A percentile compares a stretch with the other conserved stretches of the same genome.
Conservation (phyloP, 2,329 filamentous ascomycete genomes). For the Fusarium tanahbumbuense region DNA sequence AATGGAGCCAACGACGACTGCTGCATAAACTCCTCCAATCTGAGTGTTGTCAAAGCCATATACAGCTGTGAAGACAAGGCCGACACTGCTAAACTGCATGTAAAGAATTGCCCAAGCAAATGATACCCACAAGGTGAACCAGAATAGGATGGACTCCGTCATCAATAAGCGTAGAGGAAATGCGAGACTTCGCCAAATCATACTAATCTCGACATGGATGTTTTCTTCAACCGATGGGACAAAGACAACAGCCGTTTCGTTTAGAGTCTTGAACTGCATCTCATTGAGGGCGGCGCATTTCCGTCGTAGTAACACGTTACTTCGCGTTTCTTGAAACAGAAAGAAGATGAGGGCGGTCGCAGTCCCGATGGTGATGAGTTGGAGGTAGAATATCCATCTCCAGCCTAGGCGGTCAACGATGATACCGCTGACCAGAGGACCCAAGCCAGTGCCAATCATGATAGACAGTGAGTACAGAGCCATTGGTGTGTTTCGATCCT, state of each 20-base stretch:
- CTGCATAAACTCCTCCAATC: constrained; percentile 71
- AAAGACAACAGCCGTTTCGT: constrained; percentile 3
- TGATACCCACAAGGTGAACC: constrained; percentile 76
- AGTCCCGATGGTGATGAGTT: constrained; percentile 67
- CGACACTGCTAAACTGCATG: constrained; percentile 67
- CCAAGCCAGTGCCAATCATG: constrained; percentile 71
- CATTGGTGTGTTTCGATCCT: constrained; percentile 76
- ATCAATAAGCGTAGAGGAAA: constrained; percentile 59
- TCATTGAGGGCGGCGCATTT: constrained; percentile 70
- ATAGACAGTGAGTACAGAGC: constrained; percentile 71
- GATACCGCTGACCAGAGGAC: constrained; percentile 69
- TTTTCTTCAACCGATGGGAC: constrained; percentile 16
- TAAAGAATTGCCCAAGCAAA: constrained; percentile 80
- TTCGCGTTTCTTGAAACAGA: constrained; percentile 75
- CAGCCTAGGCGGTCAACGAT: constrained; percentile 69
- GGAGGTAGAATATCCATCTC: constrained; percentile 76
- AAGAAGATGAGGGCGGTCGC: constrained; percentile 67
- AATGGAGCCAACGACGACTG: constrained; percentile 53
- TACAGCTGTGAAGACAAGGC: constrained; percentile 72
- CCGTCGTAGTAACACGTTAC: constrained; percentile 70
- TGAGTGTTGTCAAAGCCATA: constrained; percentile 71
- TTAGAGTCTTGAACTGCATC: constrained; percentile 44
- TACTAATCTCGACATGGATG: constrained; percentile 34
- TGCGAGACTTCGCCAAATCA: constrained; percentile 47
- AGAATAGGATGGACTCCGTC: constrained; percentile 71